A percentile compares a stretch with the other conserved stretches of the same genome.
Evolutionary conservation across 768 basidiomycete genomes (phyloP).

Genomic region (Paxillus ammoniavirescens): DNA sequence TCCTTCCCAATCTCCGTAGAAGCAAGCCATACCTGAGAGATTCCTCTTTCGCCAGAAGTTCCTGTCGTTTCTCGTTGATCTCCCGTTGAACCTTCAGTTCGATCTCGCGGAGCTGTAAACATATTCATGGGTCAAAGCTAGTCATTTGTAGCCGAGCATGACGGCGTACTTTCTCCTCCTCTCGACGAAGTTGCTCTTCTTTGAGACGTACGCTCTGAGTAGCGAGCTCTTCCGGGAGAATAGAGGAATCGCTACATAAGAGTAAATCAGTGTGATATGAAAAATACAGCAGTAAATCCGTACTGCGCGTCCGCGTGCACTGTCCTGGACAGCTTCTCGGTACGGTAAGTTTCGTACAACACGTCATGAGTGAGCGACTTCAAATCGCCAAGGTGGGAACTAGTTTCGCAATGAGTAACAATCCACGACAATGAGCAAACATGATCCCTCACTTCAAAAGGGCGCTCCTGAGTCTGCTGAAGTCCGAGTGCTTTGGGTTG

Average conservation of each 20-base stretch:
- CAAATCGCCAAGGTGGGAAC: conserved; percentile 92
- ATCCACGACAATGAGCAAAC: not conserved
- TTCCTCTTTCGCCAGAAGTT: conserved; percentile 94
- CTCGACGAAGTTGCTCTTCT: conserved; percentile 95
- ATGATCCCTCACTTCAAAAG: conserved; percentile 68
- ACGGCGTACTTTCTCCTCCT: conserved; percentile 83
- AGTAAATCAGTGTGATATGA: conserved; percentile 24
- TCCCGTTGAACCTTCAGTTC: conserved; percentile 98
- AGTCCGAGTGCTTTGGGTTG: conserved; percentile 99
- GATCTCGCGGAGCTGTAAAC: conserved; percentile 82
- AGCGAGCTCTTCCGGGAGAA: conserved; percentile 94
- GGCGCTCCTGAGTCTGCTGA: conserved; percentile 87
- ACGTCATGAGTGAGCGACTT: conserved; percentile 94
- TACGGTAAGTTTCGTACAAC: conserved; percentile 95
- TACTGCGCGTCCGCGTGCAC: conserved; percentile 80
- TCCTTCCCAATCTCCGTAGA: not conserved
- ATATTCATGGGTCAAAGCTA: conserved; percentile 8
- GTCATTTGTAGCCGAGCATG: not conserved
- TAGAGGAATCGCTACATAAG: conserved; percentile 70
- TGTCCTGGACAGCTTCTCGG: conserved; percentile 91
- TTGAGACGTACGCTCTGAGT: conserved; percentile 96
- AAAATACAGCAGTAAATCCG: conserved; percentile 12
- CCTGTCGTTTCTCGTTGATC: conserved; percentile 96
- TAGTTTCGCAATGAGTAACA: conserved; percentile 30
- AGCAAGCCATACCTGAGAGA: conserved; percentile 64